A percentile compares a stretch with the other conserved stretches of the same genome.
Evolutionary conservation across 768 basidiomycete species (phyloP).

Genomic region (Rubroboletus satanas): DNA sequence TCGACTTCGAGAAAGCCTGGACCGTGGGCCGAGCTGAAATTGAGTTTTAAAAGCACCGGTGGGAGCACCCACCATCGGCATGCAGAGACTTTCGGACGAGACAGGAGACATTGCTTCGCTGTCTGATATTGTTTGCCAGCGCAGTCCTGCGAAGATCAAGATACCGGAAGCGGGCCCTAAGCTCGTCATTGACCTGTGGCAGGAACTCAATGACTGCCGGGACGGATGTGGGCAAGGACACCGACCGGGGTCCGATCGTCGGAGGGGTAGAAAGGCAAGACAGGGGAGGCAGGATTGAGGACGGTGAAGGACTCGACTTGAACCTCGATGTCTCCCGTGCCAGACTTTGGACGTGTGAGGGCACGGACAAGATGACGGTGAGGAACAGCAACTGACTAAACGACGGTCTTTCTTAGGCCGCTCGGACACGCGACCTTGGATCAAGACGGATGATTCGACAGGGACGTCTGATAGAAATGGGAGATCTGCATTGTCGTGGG

Average conservation of each 20-base stretch:
- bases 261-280: constrained; percentile 83
- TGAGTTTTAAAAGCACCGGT: constrained; percentile 4
- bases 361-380: background rate
- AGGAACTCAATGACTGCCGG: background rate
- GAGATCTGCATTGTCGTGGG: constrained; percentile 24
- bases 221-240: constrained; percentile 2
- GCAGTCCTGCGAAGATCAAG: constrained; percentile 79
- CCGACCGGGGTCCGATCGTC: constrained; percentile 72
- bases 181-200: constrained; percentile 75
- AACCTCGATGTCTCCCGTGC: constrained; percentile 78
- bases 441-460: constrained; percentile 71
- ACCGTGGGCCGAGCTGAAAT: constrained; percentile 5
- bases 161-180: constrained; percentile 81
- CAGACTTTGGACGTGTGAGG: constrained; percentile 37
- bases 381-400: constrained; percentile 41
- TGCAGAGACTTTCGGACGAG: constrained; percentile 70
- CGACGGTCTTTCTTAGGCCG: constrained; percentile 63
- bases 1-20: constrained; percentile 91
- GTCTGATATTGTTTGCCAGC: constrained; percentile 75
- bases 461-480: constrained; percentile 58
- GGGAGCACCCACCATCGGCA: constrained; percentile 53
- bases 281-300: constrained; percentile 70
- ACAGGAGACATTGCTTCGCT: constrained; percentile 78
- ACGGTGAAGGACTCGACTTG: constrained; percentile 64
- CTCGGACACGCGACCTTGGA: constrained; percentile 67